Evolutionary conservation across 495 filamentous ascomycete genomes (phyloP).

Genomic region (Podospora didyma): DNA sequence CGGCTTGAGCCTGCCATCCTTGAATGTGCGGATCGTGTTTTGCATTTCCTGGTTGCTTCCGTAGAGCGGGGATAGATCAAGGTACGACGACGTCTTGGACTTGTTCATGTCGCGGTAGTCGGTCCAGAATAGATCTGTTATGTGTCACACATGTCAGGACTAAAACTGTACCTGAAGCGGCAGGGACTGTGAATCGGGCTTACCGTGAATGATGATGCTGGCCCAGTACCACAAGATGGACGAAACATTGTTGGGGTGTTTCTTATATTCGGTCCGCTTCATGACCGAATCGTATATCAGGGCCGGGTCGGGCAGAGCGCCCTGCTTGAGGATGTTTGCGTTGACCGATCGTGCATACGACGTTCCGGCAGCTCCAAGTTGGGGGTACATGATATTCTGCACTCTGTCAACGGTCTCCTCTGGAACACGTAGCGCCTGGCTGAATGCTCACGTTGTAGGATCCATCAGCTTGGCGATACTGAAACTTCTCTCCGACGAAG

Average conservation of each 20-base stretch:
- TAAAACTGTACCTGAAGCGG: not conserved
- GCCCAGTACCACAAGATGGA: constrained; percentile 88
- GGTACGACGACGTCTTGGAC: constrained; percentile 75
- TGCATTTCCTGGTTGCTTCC: constrained; percentile 78
- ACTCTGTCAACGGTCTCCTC: not conserved
- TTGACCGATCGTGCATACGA: constrained; percentile 71
- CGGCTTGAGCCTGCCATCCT: constrained; percentile 78
- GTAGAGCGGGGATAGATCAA: constrained; percentile 83
- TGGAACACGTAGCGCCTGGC: not conserved
- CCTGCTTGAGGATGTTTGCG: constrained; percentile 58
- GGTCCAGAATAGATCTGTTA: constrained; percentile 36
- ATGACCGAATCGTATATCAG: constrained; percentile 71
- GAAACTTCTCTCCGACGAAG: constrained; percentile 61
- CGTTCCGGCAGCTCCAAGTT: constrained; percentile 41
- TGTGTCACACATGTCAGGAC: not conserved
- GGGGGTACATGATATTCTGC: constrained; percentile 41
- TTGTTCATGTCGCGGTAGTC: constrained; percentile 44
- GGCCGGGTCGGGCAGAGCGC: constrained; percentile 67
- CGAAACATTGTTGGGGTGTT: constrained; percentile 68
- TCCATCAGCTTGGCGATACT: constrained; percentile 71
- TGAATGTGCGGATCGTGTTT: constrained; percentile 68
- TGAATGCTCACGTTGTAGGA: constrained; percentile 48
- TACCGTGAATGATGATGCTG: constrained; percentile 80
- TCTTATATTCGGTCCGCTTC: constrained; percentile 42
- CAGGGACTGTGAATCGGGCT: not conserved